Percentiles rank a stretch among this genome's conserved stretches.
Evolutionary conservation across 805 yeast genomes (phyloP).

Genomic region (Wickerhamiella occidentalis): DNA sequence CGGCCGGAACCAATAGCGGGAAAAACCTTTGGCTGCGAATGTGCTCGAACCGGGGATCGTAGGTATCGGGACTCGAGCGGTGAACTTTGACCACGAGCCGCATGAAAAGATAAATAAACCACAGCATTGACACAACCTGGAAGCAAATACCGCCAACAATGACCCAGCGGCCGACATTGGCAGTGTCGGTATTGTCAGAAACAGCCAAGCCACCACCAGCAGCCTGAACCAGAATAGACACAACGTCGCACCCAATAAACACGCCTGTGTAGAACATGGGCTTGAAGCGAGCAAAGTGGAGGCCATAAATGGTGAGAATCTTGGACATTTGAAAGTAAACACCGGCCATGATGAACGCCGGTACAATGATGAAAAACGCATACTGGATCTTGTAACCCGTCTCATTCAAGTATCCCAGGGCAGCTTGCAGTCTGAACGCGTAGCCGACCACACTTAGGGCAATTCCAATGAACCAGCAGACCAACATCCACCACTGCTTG

Average conservation of each 20-base stretch:
- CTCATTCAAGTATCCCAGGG: conserved; percentile 26
- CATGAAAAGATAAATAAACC: conserved; percentile 42
- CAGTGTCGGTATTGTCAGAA: conserved; percentile 25
- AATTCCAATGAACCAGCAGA: conserved; percentile 43
- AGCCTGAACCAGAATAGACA: conserved; percentile 56
- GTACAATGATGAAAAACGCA: conserved; percentile 61
- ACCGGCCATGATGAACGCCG: conserved; percentile 78
- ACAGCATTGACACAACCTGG: conserved; percentile 58
- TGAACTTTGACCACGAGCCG: conserved; percentile 28
- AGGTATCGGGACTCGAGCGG: conserved; percentile 9
- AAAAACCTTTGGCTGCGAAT: conserved; percentile 18
- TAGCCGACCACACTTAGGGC: conserved; percentile 59
- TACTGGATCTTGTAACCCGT: conserved; percentile 50
- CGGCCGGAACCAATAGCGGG: conserved; percentile 19
- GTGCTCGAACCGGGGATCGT: conserved; percentile 16
- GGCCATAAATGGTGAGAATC: conserved; percentile 49
- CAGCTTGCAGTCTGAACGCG: conserved; percentile 42
- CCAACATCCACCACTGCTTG: conserved; percentile 55
- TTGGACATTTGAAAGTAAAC: conserved; percentile 62
- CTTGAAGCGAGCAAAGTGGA: conserved; percentile 36
- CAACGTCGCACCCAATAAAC: conserved; percentile 54
- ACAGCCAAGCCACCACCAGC: conserved; percentile 69
- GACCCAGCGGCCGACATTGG: conserved; percentile 41
- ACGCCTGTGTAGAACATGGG: conserved; percentile 54
- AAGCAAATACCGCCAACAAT: conserved; percentile 71